Percentiles rank a stretch among this genome's conserved stretches.
phyloP scores from a whole-genome alignment of 176 grass and related monocot genomes.

The Aegilops longissima region DNA sequence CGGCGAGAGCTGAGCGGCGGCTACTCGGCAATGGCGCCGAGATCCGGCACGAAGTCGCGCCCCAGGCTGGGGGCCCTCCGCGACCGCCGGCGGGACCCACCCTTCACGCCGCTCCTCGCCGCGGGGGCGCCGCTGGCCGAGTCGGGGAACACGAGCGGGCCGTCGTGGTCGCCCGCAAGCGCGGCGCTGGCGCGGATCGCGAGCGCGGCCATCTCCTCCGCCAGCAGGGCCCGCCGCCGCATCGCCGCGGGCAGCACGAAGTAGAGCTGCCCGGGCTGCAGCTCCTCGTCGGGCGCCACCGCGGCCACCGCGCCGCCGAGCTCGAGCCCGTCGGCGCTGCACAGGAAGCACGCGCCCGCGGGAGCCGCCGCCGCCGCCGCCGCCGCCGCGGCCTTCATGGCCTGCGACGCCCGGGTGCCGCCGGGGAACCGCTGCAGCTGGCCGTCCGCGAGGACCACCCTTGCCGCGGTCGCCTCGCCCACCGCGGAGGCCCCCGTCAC shows the following conservation, averaged over 20 bases:
- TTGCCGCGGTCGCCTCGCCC: slow-evolving; percentile 42
- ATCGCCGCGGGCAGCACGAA: slow-evolving; percentile 78
- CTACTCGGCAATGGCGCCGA: slow-evolving; percentile 79
- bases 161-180: slow-evolving; percentile 46
- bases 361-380: background rate
- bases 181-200: slow-evolving; percentile 80
- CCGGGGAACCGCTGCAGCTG: slow-evolving; percentile 58
- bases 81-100: slow-evolving; percentile 29
- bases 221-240: slow-evolving; percentile 54
- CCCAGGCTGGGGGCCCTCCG: slow-evolving; percentile 48
- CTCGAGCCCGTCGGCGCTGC: slow-evolving; percentile 79
- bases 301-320: slow-evolving; percentile 48
- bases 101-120: slow-evolving; percentile 17
- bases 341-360: slow-evolving; percentile 50
- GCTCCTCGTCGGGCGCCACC: slow-evolving; percentile 43
- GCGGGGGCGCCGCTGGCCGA: background rate
- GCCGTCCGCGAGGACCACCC: slow-evolving; percentile 67
- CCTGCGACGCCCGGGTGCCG: slow-evolving; percentile 58
- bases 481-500: slow-evolving; percentile 2
- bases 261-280: slow-evolving; percentile 88
- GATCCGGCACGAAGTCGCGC: slow-evolving; percentile 59
- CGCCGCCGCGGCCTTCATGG: slow-evolving; percentile 19
- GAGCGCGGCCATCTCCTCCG: slow-evolving; percentile 84
- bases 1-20: background rate
- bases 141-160: slow-evolving; percentile 55